phyloP scores from a whole-genome alignment of 495 filamentous ascomycete genomes.

The Penicillium canescens region DNA sequence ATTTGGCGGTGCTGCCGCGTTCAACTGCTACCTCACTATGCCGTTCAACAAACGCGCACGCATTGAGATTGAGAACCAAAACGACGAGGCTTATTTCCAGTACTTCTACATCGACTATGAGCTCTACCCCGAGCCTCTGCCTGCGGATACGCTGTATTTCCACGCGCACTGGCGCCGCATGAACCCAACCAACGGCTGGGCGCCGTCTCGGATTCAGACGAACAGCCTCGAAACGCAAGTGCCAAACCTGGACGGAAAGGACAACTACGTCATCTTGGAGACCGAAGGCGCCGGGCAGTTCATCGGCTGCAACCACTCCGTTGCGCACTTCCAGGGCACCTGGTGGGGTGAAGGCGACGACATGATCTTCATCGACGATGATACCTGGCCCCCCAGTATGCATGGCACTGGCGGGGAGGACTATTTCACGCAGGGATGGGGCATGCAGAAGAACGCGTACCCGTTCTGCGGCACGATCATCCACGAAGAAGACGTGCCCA shows the following conservation, averaged over 20 bases:
- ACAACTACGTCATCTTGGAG: constrained; percentile 2
- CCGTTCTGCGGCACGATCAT: constrained; percentile 24
- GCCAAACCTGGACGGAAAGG: too few relatives aligned
- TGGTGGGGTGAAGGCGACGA: constrained; percentile 30
- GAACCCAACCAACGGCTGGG: constrained; percentile 26
- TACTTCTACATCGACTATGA: constrained; percentile 30
- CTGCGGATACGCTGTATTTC: constrained; percentile 23
- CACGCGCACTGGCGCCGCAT: constrained; percentile 25
- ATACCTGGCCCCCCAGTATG: constrained; percentile 25
- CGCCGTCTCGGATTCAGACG: constrained; percentile 4
- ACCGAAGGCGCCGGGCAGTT: constrained; percentile 19
- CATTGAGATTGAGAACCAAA: too few relatives aligned
- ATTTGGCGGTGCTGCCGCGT: too few relatives aligned
- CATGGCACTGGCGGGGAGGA: constrained; percentile 21
- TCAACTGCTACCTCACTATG: too few relatives aligned
- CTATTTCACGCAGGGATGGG: too few relatives aligned
- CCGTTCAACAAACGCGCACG: too few relatives aligned
- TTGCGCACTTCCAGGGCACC: constrained; percentile 20
- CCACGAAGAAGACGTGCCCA: constrained; percentile 24
- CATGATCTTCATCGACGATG: constrained; percentile 30
- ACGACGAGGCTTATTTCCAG: constrained; percentile 18
- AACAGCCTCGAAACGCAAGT: too few relatives aligned
- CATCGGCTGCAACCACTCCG: constrained; percentile 27
- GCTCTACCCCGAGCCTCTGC: constrained; percentile 19
- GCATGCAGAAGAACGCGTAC: constrained; percentile 14